Conservation (phyloP, 352 stramenopile species). For the Phytophthora fragariaefolia region DNA sequence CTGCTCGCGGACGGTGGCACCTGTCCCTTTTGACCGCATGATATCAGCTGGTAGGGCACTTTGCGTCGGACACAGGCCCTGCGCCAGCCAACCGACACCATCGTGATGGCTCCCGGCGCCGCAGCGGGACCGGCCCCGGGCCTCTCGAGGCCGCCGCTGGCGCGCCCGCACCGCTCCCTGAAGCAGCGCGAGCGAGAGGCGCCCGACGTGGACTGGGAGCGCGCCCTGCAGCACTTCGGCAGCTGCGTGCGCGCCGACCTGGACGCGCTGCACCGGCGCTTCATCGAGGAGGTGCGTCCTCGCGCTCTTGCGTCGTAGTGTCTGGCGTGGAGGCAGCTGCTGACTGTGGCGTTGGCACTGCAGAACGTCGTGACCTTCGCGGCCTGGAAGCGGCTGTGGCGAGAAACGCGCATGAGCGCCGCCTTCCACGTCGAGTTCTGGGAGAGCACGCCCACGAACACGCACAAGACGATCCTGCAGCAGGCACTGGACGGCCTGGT, state of each 20-base stretch:
- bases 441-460: slow-evolving; percentile 63
- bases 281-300: slow-evolving; percentile 43
- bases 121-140: background rate
- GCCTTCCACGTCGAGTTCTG: slow-evolving; percentile 83
- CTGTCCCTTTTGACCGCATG: slow-evolving; percentile 13
- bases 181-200: slow-evolving; percentile 30
- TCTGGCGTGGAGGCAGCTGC: too few species aligned
- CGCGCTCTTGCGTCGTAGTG: too few species aligned
- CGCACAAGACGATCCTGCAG: slow-evolving; percentile 67
- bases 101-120: too few species aligned
- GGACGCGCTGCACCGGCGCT: slow-evolving; percentile 43
- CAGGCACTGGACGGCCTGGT: slow-evolving; percentile 57
- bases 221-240: slow-evolving; percentile 49
- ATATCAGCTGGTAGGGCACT: background rate
- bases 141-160: slow-evolving; percentile 34
- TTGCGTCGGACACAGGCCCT: background rate
- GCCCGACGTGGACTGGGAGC: slow-evolving; percentile 40
- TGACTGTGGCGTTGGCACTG: background rate
- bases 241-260: slow-evolving; percentile 45
- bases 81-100: background rate
- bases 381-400: slow-evolving; percentile 63
- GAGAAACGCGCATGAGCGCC: slow-evolving; percentile 48
- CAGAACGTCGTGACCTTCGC: slow-evolving; percentile 45
- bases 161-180: slow-evolving; percentile 15
- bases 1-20: background rate